Evolutionary conservation across 1,284 basidiomycete species (phyloP).

Genomic region (Pterulicium gracile): DNA sequence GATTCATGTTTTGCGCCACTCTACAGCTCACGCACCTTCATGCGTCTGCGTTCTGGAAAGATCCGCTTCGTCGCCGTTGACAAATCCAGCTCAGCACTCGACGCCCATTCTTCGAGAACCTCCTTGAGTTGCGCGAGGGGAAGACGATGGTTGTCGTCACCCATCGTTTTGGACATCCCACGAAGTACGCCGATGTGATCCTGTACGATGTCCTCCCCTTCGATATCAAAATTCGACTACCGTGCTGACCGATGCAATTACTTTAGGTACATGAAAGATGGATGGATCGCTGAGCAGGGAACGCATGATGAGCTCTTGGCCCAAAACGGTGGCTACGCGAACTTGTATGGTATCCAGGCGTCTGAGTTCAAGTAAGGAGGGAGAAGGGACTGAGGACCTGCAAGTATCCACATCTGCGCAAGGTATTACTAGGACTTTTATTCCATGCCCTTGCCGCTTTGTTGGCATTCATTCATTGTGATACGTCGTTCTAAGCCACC

Average conservation of each 20-base stretch:
- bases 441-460: too few relatives aligned
- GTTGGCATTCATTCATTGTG: too few relatives aligned
- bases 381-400: too few relatives aligned
- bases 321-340: slow-evolving; percentile 38
- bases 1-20: neutral
- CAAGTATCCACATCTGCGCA: too few relatives aligned
- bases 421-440: too few relatives aligned
- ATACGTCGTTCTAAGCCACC: too few relatives aligned
- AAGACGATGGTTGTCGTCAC: slow-evolving; percentile 64
- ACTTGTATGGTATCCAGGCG: slow-evolving; percentile 45
- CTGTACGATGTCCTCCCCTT: slow-evolving; percentile 25
- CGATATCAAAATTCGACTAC: neutral
- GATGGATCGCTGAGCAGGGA: slow-evolving; percentile 39
- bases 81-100: slow-evolving; percentile 43
- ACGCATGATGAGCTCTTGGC: slow-evolving; percentile 39
- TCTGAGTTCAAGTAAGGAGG: slow-evolving; percentile 29
- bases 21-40: slow-evolving; percentile 24
- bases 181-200: slow-evolving; percentile 50
- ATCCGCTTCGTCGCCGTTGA: slow-evolving; percentile 38
- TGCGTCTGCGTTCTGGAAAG: slow-evolving; percentile 32
- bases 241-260: slow-evolving; percentile 3
- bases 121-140: slow-evolving; percentile 36
- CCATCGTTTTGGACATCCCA: slow-evolving; percentile 58
- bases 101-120: slow-evolving; percentile 42
- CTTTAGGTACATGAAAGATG: slow-evolving; percentile 50